These are phyloP conservation scores for Ceratocystis cacaofunesta DNA, from an alignment of 2,329 filamentous ascomycete genomes.

Conservation along the genomic window DNA sequence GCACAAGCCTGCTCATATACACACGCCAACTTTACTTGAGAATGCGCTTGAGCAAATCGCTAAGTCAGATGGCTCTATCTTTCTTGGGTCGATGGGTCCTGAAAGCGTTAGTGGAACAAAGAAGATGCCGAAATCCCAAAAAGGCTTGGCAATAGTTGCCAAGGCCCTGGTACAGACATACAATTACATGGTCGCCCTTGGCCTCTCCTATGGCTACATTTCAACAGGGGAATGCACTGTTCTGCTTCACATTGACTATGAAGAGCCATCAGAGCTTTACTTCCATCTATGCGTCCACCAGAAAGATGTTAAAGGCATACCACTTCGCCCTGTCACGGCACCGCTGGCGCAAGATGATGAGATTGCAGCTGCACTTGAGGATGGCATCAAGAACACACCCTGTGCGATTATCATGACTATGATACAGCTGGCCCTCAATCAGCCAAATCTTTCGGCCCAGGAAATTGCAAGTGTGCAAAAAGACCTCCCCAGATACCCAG, in stretches of 20 bases:
- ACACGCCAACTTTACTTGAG: neutral
- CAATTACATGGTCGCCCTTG: neutral
- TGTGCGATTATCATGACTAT: neutral
- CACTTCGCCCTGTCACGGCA: neutral
- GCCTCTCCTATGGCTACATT: neutral
- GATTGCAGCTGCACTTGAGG: neutral
- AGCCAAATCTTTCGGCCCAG: neutral
- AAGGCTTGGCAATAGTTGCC: neutral
- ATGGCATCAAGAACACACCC: neutral
- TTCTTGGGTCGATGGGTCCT: neutral
- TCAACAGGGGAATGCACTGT: neutral
- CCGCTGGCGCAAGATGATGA: no score
- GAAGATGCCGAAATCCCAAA: neutral
- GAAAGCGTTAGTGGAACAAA: neutral
- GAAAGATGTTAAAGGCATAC: neutral
- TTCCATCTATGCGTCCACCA: neutral
- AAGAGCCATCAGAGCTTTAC: neutral
- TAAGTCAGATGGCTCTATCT: neutral
- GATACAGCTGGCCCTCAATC: neutral
- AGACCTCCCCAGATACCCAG: neutral
- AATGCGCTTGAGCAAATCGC: neutral
- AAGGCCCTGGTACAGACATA: neutral
- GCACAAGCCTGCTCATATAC: neutral
- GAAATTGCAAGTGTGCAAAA: neutral
- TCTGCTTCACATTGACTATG: neutral